Evolutionary conservation across 129 eudicot species (phyloP).

Genomic region (Chrysanthemum makinoi): DNA sequence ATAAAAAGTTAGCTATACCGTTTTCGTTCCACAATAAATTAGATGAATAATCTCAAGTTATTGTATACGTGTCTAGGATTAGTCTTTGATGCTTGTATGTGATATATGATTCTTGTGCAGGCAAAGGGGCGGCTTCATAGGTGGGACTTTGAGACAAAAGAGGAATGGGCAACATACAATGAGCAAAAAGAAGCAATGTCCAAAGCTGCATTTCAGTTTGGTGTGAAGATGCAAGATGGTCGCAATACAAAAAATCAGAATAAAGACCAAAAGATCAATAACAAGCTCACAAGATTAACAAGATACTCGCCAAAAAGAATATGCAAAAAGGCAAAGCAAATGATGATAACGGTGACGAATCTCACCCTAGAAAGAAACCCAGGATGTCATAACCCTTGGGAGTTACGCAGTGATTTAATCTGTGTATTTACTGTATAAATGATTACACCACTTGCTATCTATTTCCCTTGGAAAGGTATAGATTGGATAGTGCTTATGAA

Average conservation of each 20-base stretch:
- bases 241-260: conserved; percentile 93
- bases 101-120: conserved; percentile 30
- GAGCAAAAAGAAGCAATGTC: conserved; percentile 99
- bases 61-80: neutral
- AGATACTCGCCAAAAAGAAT: conserved; percentile 75
- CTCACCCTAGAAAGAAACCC: conserved; percentile 78
- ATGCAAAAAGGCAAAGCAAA: conserved; percentile 55
- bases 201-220: conserved; percentile 97
- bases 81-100: neutral
- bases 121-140: conserved; percentile 97
- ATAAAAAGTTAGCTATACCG: neutral
- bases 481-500: no score
- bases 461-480: neutral
- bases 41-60: neutral
- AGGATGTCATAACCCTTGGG: conserved; percentile 26
- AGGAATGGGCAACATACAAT: conserved; percentile 97
- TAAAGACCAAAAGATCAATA: conserved; percentile 88
- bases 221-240: conserved; percentile 99
- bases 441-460: neutral
- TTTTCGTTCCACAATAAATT: neutral
- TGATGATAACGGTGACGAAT: conserved; percentile 51
- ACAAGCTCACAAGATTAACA: conserved; percentile 90
- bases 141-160: conserved; percentile 97
- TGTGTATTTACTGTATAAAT: neutral
- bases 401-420: neutral